Base-by-base conservation (phyloP, 352 stramenopile species). In the Discostella stelligera region DNA sequence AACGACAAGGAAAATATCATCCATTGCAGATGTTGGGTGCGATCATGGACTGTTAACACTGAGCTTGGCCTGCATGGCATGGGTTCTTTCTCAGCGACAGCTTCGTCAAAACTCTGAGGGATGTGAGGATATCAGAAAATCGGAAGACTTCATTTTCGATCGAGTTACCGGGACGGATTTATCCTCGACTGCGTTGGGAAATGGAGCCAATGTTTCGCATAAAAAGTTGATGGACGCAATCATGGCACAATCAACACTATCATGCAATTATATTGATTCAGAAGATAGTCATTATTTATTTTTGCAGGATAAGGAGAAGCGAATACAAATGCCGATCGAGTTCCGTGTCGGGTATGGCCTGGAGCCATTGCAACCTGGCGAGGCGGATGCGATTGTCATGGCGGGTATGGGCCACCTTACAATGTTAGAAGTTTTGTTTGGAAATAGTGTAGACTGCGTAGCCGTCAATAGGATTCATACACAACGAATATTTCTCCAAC, bases 401-500 rank as follows among this genome's bases (percentile, higher is more conserved):
- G 82, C 87, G 37, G 87, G 87, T 39, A 92, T 92, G 82, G 87
- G 87, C 3, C 79, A 86, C 5, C 69, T 81, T 53, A 89, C 83
- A 0, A 91, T 92, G 78, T 30, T 83, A 10, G 54, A 88, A 30
- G 90, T 91, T 41, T 60, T 92, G 5, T 25, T 70, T 44, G 48
- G 67, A 73, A 46, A 44, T 16, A 18, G 62, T 55, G 4, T 52
- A n/a, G 63, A 16, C 64, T 27, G 44, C 9, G 20, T 21, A 3
- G 50, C 74, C n/a, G 50, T 91, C 3, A 68, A 86, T 41, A 52
- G 32, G 27, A 39, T 89, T 10, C 41, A 59, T 18, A 85, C 68
- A 56, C 55, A 74, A 37, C 32, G 76, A 27, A 39, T 92, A 11
- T 68, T 90, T 50, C 48, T 90, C 13, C 84, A 90, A 71, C 84